Evolutionary conservation across 139 green algal species (phyloP).

Genomic region (Chlorella sp.): DNA sequence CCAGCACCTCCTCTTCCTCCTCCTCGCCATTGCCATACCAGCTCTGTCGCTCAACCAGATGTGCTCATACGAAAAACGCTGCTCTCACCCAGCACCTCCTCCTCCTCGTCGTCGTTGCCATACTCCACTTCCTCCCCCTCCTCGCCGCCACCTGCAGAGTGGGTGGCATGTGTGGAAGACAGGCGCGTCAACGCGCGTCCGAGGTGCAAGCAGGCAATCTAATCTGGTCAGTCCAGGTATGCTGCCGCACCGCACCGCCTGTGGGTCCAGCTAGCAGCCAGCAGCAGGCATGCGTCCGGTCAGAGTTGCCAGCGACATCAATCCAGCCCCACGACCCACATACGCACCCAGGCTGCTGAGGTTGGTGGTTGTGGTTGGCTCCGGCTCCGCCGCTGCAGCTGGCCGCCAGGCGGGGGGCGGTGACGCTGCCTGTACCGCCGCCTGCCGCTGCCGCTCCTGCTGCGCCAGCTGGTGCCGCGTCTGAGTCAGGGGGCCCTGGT

Average conservation of each 20-base stretch:
- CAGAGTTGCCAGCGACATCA: too few species aligned
- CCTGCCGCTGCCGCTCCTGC: constrained; percentile 25
- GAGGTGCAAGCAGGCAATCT: too few species aligned
- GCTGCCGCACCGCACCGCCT: too few species aligned
- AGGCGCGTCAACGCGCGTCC: too few species aligned
- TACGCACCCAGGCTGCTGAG: constrained; percentile 12
- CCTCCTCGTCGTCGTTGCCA: constrained; percentile 41
- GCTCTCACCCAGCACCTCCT: constrained; percentile 41
- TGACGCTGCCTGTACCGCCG: neutral
- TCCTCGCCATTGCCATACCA: too few species aligned
- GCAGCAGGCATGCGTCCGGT: too few species aligned
- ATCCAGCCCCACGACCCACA: neutral
- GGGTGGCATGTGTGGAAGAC: too few species aligned
- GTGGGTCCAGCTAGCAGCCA: too few species aligned
- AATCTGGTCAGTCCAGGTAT: too few species aligned
- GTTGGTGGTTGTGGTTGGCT: constrained; percentile 21
- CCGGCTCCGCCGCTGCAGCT: neutral
- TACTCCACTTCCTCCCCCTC: constrained; percentile 43
- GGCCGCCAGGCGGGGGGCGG: neutral
- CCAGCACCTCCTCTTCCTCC: too few species aligned
- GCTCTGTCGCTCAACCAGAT: neutral
- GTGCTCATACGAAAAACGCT: neutral
- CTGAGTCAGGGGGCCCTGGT: constrained; percentile 11
- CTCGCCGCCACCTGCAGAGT: neutral
- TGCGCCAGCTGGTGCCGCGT: constrained; percentile 28